Percentiles rank a stretch among this genome's conserved stretches.
Conservation (phyloP, 2,329 filamentous ascomycete genomes). For the Graphilbum fragrans region DNA sequence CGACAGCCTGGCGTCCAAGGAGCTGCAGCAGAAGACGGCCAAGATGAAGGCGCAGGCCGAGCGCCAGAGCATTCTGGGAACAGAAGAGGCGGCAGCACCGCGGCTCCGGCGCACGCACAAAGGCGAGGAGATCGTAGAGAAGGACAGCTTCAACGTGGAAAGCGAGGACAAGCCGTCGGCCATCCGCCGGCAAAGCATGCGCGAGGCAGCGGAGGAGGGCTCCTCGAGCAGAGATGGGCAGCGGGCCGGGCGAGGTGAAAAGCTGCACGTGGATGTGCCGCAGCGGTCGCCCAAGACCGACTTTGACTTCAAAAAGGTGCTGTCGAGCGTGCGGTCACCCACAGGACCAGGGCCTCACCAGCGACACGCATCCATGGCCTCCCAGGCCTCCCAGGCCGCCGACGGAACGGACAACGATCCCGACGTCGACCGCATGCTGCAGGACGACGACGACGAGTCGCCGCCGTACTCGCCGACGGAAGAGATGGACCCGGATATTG, state of each 20-base stretch:
- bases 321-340: constrained; percentile 71
- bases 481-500: constrained; percentile 54
- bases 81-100: constrained; percentile 63
- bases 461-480: constrained; percentile 77
- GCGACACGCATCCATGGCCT: constrained; percentile 36
- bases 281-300: constrained; percentile 41
- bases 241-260: no score
- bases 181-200: constrained; percentile 21
- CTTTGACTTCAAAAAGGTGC: constrained; percentile 81
- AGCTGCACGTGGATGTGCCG: constrained; percentile 32
- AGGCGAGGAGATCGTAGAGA: constrained; percentile 80
- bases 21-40: constrained; percentile 67
- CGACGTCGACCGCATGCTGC: constrained; percentile 80
- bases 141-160: constrained; percentile 39
- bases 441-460: constrained; percentile 69
- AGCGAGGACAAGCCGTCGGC: constrained; percentile 25
- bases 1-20: constrained; percentile 84
- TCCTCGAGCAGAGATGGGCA: no score
- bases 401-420: constrained; percentile 61
- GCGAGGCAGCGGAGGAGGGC: constrained; percentile 13
- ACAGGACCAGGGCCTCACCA: constrained; percentile 31
- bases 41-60: constrained; percentile 68
- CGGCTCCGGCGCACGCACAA: constrained; percentile 86
- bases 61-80: constrained; percentile 73
- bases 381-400: constrained; percentile 30